Base-by-base conservation (phyloP, 2,329 filamentous ascomycete species). In the Trichothecium sympodiale region DNA sequence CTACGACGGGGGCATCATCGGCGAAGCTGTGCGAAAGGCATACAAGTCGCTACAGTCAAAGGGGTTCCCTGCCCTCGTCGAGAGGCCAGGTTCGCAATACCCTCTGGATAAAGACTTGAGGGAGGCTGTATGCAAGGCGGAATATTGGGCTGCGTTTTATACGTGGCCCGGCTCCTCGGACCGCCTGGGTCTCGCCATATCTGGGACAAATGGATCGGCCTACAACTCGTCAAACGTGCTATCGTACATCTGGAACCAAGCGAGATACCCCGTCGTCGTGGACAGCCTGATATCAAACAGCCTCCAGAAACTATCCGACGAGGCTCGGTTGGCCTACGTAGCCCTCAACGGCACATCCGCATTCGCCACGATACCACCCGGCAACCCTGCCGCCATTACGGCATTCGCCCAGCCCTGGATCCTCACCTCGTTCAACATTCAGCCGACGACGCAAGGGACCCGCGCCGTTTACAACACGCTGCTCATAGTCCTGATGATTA, bases 91-190 rank as follows among this genome's bases (percentile, higher is more conserved):
- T 5, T 37, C 40, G 1, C 33, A 55, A n/a, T 61, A 50, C 34
- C 40, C 53, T 0, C 42, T 44, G 1, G 34, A 49, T 0, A 45
- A 36, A 2, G 43, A 51, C 18, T 37, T 62, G 4, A 43, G 43
- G 26, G 41, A 53, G n/a, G 48, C 50, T 1, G 56, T 64, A 16
- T 63, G 61, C 38, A 43, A 51, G 10, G 46, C 44, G 0, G 40
- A 50, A 20, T 60, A 59, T 39, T 64, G 60, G 60, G 60, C 43
- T 3, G 58, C 56, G 3, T 35, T 62, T 5, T 58, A 58, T 26
- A 47, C 51, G 13, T 42, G 47, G 17, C 31, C 45, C 6, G 54
- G 50, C 3, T 52, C 59, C 2, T 58, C 59, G 2, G 36, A 42
- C 2, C 48, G 52, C 13, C 43, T 61, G 5, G 42, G 47, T 23